Conservation (phyloP, 2,329 filamentous ascomycete species). For the Aureobasidium sp. region DNA sequence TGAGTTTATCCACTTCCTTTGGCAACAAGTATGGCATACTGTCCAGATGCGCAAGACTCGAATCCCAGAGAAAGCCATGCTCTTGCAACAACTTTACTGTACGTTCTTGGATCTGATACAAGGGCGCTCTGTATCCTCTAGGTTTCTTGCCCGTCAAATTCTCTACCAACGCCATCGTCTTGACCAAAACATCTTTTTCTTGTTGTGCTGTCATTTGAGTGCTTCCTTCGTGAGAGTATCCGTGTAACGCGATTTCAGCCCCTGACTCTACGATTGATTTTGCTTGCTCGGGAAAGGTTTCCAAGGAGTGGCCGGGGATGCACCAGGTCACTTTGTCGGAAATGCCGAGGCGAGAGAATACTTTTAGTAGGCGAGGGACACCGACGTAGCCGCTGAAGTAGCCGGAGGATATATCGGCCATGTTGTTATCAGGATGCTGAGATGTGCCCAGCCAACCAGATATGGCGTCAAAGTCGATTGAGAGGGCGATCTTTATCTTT, state of each 20-base stretch:
- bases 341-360: constrained; percentile 45
- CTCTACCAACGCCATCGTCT: constrained; percentile 39
- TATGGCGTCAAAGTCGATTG: constrained; percentile 50
- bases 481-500: constrained; percentile 33
- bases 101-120: constrained; percentile 43
- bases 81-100: constrained; percentile 42
- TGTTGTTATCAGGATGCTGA: constrained; percentile 42
- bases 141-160: constrained; percentile 38
- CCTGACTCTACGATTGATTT: constrained; percentile 43
- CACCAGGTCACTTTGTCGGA: constrained; percentile 51
- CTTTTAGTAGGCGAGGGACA: constrained; percentile 45
- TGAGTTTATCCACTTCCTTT: constrained; percentile 29
- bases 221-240: constrained; percentile 40
- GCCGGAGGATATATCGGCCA: constrained; percentile 48
- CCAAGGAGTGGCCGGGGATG: constrained; percentile 50
- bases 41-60: constrained; percentile 43
- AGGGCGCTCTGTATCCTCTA: constrained; percentile 42
- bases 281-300: constrained; percentile 47
- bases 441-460: constrained; percentile 54
- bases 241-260: constrained; percentile 44
- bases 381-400: constrained; percentile 51
- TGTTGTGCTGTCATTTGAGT: constrained; percentile 39
- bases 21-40: constrained; percentile 42
- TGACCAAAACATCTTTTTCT: constrained; percentile 41
- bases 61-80: constrained; percentile 44